phyloP scores from a whole-genome alignment of 1,139 yeast genomes.

The Taphrina deformans region DNA sequence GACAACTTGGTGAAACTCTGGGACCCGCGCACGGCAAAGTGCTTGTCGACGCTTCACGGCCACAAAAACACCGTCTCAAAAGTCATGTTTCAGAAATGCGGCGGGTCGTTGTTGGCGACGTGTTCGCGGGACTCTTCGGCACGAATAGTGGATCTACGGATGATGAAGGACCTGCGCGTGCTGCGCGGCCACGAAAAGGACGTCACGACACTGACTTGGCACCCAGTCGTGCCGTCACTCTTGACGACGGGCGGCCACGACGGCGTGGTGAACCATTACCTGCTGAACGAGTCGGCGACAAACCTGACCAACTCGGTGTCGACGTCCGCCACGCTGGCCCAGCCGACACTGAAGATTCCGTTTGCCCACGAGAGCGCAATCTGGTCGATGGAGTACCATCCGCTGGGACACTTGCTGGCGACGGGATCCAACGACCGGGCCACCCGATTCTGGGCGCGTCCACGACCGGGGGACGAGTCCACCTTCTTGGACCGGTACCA shows the following conservation, averaged over 20 bases:
- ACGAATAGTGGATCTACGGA: constrained; percentile 79
- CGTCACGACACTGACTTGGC: constrained; percentile 85
- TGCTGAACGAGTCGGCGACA: constrained; percentile 52
- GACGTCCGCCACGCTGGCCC: constrained; percentile 35
- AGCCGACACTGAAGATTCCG: constrained; percentile 58
- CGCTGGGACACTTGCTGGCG: constrained; percentile 84
- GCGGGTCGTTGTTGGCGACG: constrained; percentile 75
- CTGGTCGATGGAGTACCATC: constrained; percentile 87
- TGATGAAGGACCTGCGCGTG: constrained; percentile 72
- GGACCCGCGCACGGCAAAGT: constrained; percentile 86
- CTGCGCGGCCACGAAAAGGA: constrained; percentile 82
- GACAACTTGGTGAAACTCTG: constrained; percentile 89
- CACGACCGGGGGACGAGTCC: constrained; percentile 84
- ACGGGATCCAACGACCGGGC: constrained; percentile 93
- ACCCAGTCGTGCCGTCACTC: constrained; percentile 79
- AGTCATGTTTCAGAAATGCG: constrained; percentile 70
- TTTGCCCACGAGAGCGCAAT: constrained; percentile 93
- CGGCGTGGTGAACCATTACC: constrained; percentile 79
- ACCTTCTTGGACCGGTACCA: constrained; percentile 81
- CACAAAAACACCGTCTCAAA: constrained; percentile 90
- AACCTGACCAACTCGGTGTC: constrained; percentile 35
- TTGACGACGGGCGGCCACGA: constrained; percentile 86
- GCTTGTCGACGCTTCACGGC: constrained; percentile 80
- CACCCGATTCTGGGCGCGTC: constrained; percentile 93
- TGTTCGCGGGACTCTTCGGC: constrained; percentile 87